Evolutionary conservation across 371 early-diverging fungal species (phyloP).

Genomic region (Catenaria anguillulae): DNA sequence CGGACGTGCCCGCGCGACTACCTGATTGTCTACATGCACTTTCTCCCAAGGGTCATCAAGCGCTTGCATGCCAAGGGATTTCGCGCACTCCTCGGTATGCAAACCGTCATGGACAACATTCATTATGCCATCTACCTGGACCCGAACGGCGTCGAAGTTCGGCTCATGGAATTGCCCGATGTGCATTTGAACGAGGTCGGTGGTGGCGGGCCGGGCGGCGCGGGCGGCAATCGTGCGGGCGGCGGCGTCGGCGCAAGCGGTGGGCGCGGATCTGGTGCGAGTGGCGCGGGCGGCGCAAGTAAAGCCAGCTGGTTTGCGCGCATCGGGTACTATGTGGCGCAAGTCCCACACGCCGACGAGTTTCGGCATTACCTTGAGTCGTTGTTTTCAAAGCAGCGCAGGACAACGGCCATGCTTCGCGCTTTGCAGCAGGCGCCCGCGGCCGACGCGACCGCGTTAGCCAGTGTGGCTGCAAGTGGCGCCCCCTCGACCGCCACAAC

Average conservation of each 20-base stretch:
- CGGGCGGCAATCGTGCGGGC: too few species aligned
- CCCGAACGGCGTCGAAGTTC: conserved; percentile 32
- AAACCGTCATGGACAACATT: conserved; percentile 15
- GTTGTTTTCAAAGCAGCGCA: conserved; percentile 16
- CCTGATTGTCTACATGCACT: conserved; percentile 34
- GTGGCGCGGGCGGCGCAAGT: too few species aligned
- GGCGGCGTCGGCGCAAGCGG: too few species aligned
- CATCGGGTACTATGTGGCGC: conserved; percentile 32
- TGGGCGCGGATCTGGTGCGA: too few species aligned
- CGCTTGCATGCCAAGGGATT: conserved; percentile 25
- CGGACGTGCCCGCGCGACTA: conserved; percentile 15
- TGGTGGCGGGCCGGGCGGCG: too few species aligned
- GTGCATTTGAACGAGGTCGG: conserved; percentile 22
- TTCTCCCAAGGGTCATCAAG: conserved; percentile 28
- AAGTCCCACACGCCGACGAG: conserved; percentile 17
- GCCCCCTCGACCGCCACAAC: too few species aligned
- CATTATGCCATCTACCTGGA: conserved; percentile 24
- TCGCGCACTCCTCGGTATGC: conserved; percentile 16
- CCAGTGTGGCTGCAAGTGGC: too few species aligned
- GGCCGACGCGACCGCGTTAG: not conserved
- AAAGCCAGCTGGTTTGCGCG: conserved; percentile 26
- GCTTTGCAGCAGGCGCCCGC: not conserved
- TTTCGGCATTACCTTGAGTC: conserved; percentile 20
- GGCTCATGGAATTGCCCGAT: conserved; percentile 30
- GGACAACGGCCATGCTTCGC: not conserved